Evolutionary conservation across 768 basidiomycete species (phyloP).

Genomic region (Coprinopsis sp.): DNA sequence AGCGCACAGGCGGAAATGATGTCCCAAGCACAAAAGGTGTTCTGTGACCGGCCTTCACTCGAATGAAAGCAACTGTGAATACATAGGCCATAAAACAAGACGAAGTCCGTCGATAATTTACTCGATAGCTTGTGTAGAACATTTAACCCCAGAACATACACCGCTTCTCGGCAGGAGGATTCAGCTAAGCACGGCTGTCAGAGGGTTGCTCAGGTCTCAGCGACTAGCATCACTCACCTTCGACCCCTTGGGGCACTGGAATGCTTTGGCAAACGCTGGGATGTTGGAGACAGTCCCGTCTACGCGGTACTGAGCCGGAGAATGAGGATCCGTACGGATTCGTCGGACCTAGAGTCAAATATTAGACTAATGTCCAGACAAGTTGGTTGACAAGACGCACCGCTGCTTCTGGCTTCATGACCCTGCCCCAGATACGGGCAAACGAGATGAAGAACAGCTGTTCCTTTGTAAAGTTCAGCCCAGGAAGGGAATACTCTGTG

Average conservation of each 20-base stretch:
- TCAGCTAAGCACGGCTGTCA: constrained; percentile 45
- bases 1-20: constrained; percentile 82
- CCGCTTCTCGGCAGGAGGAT: constrained; percentile 73
- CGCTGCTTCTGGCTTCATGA: constrained; percentile 73
- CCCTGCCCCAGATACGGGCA: constrained; percentile 82
- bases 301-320: constrained; percentile 72
- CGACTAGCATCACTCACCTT: constrained; percentile 47
- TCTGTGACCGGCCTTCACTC: constrained; percentile 32
- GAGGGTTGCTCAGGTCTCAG: neutral
- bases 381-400: constrained; percentile 35
- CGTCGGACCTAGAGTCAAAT: constrained; percentile 52
- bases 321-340: constrained; percentile 86
- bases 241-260: constrained; percentile 71
- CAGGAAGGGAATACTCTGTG: constrained; percentile 75
- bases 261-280: constrained; percentile 83
- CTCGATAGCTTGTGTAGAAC: constrained; percentile 7
- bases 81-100: constrained; percentile 5
- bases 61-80: neutral
- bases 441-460: constrained; percentile 94
- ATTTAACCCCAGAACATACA: constrained; percentile 75
- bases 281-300: constrained; percentile 87
- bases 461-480: constrained; percentile 77
- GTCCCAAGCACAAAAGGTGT: constrained; percentile 98
- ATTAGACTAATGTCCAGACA: neutral
- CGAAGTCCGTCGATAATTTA: neutral